phyloP scores from a whole-genome alignment of 1,284 basidiomycete genomes.

The Inonotus hispidus region DNA sequence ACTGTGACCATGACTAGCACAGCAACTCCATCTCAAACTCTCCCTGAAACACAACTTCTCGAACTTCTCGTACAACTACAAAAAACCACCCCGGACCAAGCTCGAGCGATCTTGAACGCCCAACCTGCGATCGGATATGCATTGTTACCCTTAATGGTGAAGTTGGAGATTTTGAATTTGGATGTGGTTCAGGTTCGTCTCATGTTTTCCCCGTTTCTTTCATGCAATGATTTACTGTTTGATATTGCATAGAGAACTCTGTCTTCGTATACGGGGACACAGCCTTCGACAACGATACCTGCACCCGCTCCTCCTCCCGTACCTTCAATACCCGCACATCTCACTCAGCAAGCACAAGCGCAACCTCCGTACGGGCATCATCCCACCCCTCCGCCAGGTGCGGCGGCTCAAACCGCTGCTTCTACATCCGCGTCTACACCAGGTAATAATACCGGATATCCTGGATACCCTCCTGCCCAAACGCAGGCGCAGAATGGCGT shows the following conservation, averaged over 20 bases:
- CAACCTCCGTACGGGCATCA: conserved; percentile 3
- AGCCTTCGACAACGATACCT: neutral
- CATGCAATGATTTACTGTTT: too few relatives aligned
- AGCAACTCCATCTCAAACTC: neutral
- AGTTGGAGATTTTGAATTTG: conserved; percentile 64
- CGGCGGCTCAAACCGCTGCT: neutral
- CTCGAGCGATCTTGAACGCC: conserved; percentile 57
- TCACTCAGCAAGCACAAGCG: conserved; percentile 1
- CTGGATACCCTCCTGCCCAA: neutral
- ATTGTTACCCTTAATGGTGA: conserved; percentile 68
- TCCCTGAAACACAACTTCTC: conserved; percentile 53
- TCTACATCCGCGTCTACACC: too few relatives aligned
- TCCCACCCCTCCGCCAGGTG: conserved; percentile 7
- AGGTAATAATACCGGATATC: neutral
- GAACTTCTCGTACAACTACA: conserved; percentile 66
- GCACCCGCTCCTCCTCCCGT: neutral
- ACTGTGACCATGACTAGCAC: neutral
- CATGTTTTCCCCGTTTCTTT: neutral
- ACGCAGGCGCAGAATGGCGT: neutral
- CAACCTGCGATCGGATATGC: conserved; percentile 74
- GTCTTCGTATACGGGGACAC: neutral
- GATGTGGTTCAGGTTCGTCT: conserved; percentile 61
- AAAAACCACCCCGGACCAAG: conserved; percentile 70
- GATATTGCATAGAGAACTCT: conserved; percentile 1
- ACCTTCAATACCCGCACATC: conserved; percentile 4